These are phyloP conservation scores for Colletotrichum limetticola DNA, from an alignment of 2,329 filamentous ascomycete genomes.

Conservation along the genomic window DNA sequence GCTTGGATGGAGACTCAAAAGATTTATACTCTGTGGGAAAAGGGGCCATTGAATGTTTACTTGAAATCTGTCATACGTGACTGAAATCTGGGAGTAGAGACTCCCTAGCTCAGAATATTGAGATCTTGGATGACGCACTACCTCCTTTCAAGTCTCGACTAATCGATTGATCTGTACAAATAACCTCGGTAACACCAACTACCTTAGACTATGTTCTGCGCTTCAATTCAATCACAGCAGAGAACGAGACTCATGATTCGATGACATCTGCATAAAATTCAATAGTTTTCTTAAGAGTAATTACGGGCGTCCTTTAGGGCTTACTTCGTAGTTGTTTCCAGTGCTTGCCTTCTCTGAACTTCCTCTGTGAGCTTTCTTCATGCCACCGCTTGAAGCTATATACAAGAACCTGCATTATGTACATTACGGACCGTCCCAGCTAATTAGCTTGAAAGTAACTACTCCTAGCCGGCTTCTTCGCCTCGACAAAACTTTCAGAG, in stretches of 20 bases:
- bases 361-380: not conserved
- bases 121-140: no score
- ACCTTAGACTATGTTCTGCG: no score
- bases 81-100: not conserved
- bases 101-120: not conserved
- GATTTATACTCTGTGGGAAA: conserved; percentile 23
- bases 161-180: no score
- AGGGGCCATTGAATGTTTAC: conserved; percentile 21
- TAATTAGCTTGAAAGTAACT: not conserved
- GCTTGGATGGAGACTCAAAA: conserved; percentile 46
- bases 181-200: no score
- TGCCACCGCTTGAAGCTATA: not conserved
- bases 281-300: no score
- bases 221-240: no score
- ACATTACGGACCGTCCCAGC: not conserved
- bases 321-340: not conserved
- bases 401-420: not conserved
- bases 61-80: conserved; percentile 17
- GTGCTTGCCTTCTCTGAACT: not conserved
- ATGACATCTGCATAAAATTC: no score
- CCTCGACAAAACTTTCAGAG: not conserved
- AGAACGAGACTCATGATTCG: no score
- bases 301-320: not conserved
- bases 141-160: no score
- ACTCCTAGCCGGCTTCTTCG: not conserved